These are phyloP conservation scores for Harringtonia lauricola DNA, from an alignment of 2,329 filamentous ascomycete species.

Conservation along the genomic window DNA sequence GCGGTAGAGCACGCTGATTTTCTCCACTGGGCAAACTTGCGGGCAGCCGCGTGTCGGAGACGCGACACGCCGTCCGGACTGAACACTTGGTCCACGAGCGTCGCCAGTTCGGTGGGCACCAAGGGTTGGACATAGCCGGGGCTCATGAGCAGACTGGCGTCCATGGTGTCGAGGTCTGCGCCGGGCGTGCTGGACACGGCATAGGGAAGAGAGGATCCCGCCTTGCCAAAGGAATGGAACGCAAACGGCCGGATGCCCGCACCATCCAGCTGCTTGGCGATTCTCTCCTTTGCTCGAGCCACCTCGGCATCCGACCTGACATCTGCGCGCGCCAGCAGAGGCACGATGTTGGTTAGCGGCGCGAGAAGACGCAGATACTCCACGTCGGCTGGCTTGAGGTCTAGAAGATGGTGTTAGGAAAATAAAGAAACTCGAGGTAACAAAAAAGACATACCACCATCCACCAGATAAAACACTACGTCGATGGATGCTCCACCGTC, in stretches of 20 bases:
- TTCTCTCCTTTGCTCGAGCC: conserved; percentile 44
- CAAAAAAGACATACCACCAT: conserved; percentile 46
- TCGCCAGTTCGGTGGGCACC: conserved; percentile 58
- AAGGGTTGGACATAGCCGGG: conserved; percentile 81
- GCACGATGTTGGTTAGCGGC: conserved; percentile 71
- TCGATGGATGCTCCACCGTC: conserved; percentile 79
- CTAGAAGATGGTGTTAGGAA: conserved; percentile 20
- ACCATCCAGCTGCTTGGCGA: conserved; percentile 43
- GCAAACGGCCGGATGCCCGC: conserved; percentile 54
- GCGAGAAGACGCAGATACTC: conserved; percentile 61
- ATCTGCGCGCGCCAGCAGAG: conserved; percentile 70
- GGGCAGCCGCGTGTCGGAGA: conserved; percentile 71
- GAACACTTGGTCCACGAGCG: conserved; percentile 64
- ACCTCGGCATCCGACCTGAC: conserved; percentile 48
- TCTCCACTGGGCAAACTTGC: conserved; percentile 69
- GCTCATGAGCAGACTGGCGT: conserved; percentile 87
- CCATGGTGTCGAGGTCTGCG: conserved; percentile 72
- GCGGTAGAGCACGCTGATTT: conserved; percentile 1
- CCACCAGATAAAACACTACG: conserved; percentile 71
- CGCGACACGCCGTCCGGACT: conserved; percentile 67
- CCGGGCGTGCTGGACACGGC: conserved; percentile 65
- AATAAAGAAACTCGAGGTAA: neutral
- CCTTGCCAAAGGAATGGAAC: no score
- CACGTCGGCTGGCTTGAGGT: conserved; percentile 52
- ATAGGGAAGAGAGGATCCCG: conserved; percentile 40